A percentile compares a stretch with the other conserved stretches of the same genome.
These are phyloP conservation scores for Blastocystis sp. DNA, from an alignment of 352 stramenopile species.

Conservation along the genomic window DNA sequence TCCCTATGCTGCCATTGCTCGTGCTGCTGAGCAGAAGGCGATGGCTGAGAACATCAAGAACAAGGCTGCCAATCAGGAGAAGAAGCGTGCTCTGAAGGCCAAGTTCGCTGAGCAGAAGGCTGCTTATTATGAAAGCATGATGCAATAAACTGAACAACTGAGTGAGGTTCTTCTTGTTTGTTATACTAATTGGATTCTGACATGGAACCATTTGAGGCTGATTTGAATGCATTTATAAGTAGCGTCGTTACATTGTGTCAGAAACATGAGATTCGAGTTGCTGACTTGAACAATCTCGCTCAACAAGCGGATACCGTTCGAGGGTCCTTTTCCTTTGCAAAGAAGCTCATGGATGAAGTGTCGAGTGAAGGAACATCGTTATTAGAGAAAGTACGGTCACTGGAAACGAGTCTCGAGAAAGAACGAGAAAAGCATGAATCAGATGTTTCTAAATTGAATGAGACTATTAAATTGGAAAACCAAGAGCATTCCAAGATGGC, in stretches of 20 bases:
- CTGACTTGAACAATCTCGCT: conserved; percentile 17
- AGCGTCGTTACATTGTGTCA: background rate
- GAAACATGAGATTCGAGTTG: conserved; percentile 36
- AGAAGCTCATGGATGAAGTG: conserved; percentile 43
- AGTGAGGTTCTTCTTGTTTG: conserved; percentile 1
- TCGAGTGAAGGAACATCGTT: background rate
- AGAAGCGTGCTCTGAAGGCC: conserved; percentile 81
- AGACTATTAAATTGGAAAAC: background rate
- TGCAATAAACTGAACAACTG: conserved; percentile 65
- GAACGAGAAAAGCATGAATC: background rate
- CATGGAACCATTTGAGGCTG: background rate
- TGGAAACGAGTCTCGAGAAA: background rate
- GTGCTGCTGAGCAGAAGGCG: conserved; percentile 82
- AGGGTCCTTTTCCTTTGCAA: conserved; percentile 57
- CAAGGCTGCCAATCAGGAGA: conserved; percentile 78
- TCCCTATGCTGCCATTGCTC: conserved; percentile 88
- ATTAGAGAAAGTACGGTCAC: background rate
- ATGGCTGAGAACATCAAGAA: conserved; percentile 83
- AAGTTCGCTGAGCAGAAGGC: conserved; percentile 77
- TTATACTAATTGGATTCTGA: background rate
- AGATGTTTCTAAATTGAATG: background rate
- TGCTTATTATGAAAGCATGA: conserved; percentile 77
- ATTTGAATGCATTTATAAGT: background rate
- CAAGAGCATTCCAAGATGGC: background rate
- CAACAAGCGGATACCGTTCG: background rate